Evolutionary conservation across 495 filamentous ascomycete genomes (phyloP), one percentile per base, ranked within the genome.

Genomic region (Penicillium canescens): DNA sequence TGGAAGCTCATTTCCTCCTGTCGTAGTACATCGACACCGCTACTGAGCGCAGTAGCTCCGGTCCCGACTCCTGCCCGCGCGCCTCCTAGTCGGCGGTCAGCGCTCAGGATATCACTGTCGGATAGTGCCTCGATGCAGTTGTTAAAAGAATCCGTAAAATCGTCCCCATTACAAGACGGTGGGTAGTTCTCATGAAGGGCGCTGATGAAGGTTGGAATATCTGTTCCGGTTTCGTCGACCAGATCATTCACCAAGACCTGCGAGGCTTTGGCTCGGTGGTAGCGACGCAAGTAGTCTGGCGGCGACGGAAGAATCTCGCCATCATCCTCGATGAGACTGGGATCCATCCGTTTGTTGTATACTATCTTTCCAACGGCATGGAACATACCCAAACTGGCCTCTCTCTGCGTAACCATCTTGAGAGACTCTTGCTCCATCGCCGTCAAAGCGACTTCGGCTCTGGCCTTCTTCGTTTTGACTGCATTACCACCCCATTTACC

Each of bases 1-100:
- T 98, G 92, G 58, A 96, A 97, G 33, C 86, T 83, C 49, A 97
- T 90, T 60, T 99, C 94, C 44, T 96, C 90, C 67, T 96, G 92
- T 21, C 93, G 85, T 2, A 98, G 69, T 31, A 80, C 73, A 55
- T 96, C 92, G 14, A 85, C 78, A 6, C 83, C 82, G 7, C 82
- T 63, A 36, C 71, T 78, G 61, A 51, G 57, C 46, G 48, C 70
- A 71, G 39, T 77, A 68, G 23, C 68, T 57, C 61, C 76, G 44
- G 78, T 77, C 11, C 77, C 72, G 12, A 64, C 13, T 6, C 62
- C 63, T 6, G 53, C 44, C 10, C 62, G 52, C 14, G 55, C 48
- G 21, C 78, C 73, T 2, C 55, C 36, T 24, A 61, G 49, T 26
- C 52, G 56, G 28, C 54, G 72, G 42, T 62, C 60, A 0, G 82